Evolutionary conservation across 2,329 filamentous ascomycete genomes (phyloP).

Genomic region (Furcasterigmium furcatum): DNA sequence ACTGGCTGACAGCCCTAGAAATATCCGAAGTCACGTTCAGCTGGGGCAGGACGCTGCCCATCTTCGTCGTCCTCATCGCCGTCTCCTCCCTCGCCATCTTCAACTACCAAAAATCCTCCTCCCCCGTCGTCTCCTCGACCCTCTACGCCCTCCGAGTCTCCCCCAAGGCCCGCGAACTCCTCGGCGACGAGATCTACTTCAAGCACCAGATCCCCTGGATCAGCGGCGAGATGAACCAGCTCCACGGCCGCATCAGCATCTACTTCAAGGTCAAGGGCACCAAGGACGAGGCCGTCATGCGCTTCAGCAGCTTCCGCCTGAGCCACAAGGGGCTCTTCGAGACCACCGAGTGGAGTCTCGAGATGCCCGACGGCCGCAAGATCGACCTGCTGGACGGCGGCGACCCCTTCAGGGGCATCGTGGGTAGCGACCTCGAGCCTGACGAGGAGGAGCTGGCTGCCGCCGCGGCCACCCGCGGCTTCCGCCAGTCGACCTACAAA

Average conservation of each 20-base stretch:
- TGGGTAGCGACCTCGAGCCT: conserved; percentile 32
- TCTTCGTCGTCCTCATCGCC: conserved; percentile 73
- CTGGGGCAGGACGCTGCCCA: conserved; percentile 72
- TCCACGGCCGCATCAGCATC: conserved; percentile 89
- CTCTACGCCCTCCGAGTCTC: conserved; percentile 90
- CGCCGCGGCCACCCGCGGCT: conserved; percentile 39
- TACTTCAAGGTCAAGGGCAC: conserved; percentile 83
- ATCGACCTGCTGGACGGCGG: conserved; percentile 72
- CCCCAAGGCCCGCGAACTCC: conserved; percentile 65
- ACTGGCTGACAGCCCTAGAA: neutral
- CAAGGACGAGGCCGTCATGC: conserved; percentile 67
- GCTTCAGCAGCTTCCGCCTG: conserved; percentile 73
- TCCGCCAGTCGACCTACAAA: conserved; percentile 42
- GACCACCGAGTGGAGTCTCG: conserved; percentile 87
- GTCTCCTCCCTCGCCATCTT: conserved; percentile 82
- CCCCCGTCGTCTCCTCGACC: conserved; percentile 79
- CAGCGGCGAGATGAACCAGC: conserved; percentile 83
- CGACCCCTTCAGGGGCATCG: conserved; percentile 63
- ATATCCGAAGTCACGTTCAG: conserved; percentile 34
- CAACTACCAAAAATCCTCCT: conserved; percentile 98
- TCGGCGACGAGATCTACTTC: conserved; percentile 89
- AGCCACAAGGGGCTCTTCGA: conserved; percentile 64
- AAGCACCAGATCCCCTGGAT: conserved; percentile 79
- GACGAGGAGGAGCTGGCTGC: conserved; percentile 31
- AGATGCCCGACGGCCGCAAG: conserved; percentile 54